Conservation (phyloP, 106 monocot genomes). For the Alisma plantagoaquatica region DNA sequence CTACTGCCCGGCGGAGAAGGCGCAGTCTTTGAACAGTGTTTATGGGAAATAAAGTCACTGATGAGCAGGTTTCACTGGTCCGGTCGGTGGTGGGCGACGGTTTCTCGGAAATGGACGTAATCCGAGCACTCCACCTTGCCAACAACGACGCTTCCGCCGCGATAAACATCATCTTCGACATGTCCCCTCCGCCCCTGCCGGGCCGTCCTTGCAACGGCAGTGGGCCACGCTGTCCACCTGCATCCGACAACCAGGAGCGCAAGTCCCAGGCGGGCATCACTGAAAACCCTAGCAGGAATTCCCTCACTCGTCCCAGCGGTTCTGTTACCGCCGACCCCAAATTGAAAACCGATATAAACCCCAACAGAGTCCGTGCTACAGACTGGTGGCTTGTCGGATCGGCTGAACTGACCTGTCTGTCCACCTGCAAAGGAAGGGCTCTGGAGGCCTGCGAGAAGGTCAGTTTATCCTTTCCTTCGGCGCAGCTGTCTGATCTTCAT, state of each 20-base stretch:
- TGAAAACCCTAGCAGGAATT: background rate
- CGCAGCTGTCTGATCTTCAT: background rate
- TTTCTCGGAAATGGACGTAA: conserved; percentile 75
- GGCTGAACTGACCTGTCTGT: conserved; percentile 54
- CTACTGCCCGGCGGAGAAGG: too few species aligned
- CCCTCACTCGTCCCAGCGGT: background rate
- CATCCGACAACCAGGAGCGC: too few species aligned
- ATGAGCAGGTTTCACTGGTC: conserved; percentile 50
- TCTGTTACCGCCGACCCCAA: background rate
- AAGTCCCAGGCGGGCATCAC: background rate
- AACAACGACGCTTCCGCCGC: conserved; percentile 76
- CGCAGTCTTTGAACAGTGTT: too few species aligned
- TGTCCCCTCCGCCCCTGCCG: conserved; percentile 6
- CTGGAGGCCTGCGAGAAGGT: conserved; percentile 48
- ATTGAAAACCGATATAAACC: background rate
- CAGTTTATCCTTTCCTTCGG: conserved; percentile 54
- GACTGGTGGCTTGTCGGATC: conserved; percentile 78
- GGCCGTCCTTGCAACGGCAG: background rate
- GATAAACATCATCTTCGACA: conserved; percentile 93
- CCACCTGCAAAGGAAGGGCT: conserved; percentile 82
- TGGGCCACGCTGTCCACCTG: background rate
- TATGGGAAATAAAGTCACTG: conserved; percentile 56
- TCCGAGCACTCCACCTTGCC: conserved; percentile 88
- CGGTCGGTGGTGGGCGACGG: conserved; percentile 51
- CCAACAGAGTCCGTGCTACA: background rate